Evolutionary conservation across 1,284 basidiomycete genomes (phyloP).

Genomic region (Cronartium ribicola): DNA sequence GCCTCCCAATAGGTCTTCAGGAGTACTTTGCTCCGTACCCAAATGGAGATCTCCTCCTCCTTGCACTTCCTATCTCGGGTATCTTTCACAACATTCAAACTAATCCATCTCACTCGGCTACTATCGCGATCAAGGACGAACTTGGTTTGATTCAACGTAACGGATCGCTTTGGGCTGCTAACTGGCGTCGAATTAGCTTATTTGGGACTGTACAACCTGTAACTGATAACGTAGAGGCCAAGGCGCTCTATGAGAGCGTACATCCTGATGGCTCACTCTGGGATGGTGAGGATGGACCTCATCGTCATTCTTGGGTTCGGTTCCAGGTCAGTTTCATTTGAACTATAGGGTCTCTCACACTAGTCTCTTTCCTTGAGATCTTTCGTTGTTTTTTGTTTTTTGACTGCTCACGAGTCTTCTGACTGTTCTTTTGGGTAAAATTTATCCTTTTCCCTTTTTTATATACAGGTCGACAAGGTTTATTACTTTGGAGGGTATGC

Average conservation of each 20-base stretch:
- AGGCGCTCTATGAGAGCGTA: conserved; percentile 15
- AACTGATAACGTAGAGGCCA: conserved; percentile 1
- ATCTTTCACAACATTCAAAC: conserved; percentile 29
- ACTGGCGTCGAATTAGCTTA: conserved; percentile 20
- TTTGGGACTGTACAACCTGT: conserved; percentile 12
- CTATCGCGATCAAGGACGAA: conserved; percentile 30
- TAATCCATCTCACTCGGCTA: neutral
- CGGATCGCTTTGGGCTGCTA: conserved; percentile 16
- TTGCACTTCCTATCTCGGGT: conserved; percentile 28
- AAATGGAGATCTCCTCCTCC: conserved; percentile 27
- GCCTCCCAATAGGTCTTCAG: conserved; percentile 20
- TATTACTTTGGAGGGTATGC: conserved; percentile 32
- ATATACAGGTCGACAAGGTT: neutral
- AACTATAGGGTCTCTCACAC: too few relatives aligned
- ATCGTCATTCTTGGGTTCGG: conserved; percentile 21
- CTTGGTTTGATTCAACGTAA: conserved; percentile 18
- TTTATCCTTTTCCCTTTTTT: too few relatives aligned
- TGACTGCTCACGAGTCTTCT: too few relatives aligned
- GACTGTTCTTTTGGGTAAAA: too few relatives aligned
- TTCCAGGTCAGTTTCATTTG: neutral
- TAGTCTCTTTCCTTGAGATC: too few relatives aligned
- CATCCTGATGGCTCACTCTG: conserved; percentile 33
- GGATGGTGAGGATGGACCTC: conserved; percentile 13
- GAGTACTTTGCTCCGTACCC: conserved; percentile 41
- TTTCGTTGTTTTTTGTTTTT: too few relatives aligned